These are phyloP conservation scores for Pseudogymnoascus sp. DNA, from an alignment of 2,329 filamentous ascomycete species.

Conservation along the genomic window DNA sequence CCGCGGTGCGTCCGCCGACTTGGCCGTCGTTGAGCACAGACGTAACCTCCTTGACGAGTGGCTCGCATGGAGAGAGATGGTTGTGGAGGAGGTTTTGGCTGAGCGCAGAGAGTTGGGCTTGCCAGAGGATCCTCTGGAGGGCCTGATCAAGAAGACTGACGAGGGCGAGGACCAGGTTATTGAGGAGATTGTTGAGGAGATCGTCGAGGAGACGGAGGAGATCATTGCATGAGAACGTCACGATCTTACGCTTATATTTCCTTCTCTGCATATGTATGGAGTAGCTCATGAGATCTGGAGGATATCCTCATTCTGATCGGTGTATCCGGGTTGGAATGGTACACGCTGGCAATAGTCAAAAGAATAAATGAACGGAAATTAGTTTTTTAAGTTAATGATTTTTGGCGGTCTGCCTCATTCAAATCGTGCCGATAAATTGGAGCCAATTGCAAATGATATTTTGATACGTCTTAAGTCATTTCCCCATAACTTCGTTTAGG, in stretches of 20 bases:
- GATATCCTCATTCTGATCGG: constrained; percentile 8
- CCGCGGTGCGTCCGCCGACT: constrained; percentile 86
- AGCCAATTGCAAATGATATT: neutral
- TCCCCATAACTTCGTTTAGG: neutral
- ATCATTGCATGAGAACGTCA: constrained; percentile 31
- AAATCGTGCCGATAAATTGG: neutral
- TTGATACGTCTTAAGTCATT: neutral
- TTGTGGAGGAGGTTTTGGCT: constrained; percentile 63
- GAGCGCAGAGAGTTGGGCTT: constrained; percentile 63
- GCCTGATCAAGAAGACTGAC: constrained; percentile 49
- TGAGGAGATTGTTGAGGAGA: constrained; percentile 82
- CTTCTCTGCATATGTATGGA: constrained; percentile 9
- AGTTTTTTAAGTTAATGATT: constrained; percentile 7
- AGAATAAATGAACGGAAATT: constrained; percentile 7
- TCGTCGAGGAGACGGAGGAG: constrained; percentile 78
- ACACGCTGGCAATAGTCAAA: constrained; percentile 5
- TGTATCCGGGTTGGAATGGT: constrained; percentile 7
- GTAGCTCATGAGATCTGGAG: constrained; percentile 8
- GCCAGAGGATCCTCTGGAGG: constrained; percentile 55
- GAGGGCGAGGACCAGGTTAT: constrained; percentile 70
- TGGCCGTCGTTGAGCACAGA: constrained; percentile 84
- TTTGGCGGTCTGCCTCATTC: neutral
- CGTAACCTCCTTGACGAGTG: constrained; percentile 80
- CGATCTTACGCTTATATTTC: constrained; percentile 7
- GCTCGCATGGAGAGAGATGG: constrained; percentile 70